Evolutionary conservation across 2,329 filamentous ascomycete genomes (phyloP), one percentile per base, ranked within the genome.

Genomic region (Alternaria burnsii): DNA sequence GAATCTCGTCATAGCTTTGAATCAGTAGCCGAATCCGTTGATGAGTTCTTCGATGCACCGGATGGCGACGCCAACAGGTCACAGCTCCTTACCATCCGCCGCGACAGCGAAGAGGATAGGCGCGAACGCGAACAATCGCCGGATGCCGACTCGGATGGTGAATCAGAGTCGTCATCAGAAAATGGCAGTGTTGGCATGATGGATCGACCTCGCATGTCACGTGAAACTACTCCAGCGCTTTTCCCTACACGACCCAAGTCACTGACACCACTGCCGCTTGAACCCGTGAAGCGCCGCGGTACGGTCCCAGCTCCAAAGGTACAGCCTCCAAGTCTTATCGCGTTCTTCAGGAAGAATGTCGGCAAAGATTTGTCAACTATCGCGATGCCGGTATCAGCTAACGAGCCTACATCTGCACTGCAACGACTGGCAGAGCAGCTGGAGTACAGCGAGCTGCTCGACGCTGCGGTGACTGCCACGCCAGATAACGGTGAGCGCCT

Each of bases 311-410:
- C 91, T 2, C 88, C 94, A 7, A 93, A 89, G 28, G 88, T 93
- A 14, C 83, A 89, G 58, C 95, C 95, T 0, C 95, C 95, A 0
- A 97, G 93, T 76, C 83, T 99, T 54, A 97, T 99, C 67, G 92
- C 92, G 0, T 97, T 98, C 77, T 85, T 98, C 32, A 89, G 95
- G 68, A 99, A 98, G 79, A 99, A 99, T 70, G 95, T 98, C 10
- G 95, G 95, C 74, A 99, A 99, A 79, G 95, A 99, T 78, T 83
- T 99, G 50, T 97, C 93, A 61, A 96, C 93, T 3, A 97, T 99
- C 67, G 94, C 93, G 48, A 98, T 98, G 94, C 95, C 95, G 0
- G 95, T 97, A 1, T 97, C 94, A 5, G 90, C 94, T 24, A 99
- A 99, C 78, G 95, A 99, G 76, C 95, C 95, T 0, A 87, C 89